These are phyloP conservation scores for Suillus clintonianus DNA, from an alignment of 768 basidiomycete species.

Conservation along the genomic window DNA sequence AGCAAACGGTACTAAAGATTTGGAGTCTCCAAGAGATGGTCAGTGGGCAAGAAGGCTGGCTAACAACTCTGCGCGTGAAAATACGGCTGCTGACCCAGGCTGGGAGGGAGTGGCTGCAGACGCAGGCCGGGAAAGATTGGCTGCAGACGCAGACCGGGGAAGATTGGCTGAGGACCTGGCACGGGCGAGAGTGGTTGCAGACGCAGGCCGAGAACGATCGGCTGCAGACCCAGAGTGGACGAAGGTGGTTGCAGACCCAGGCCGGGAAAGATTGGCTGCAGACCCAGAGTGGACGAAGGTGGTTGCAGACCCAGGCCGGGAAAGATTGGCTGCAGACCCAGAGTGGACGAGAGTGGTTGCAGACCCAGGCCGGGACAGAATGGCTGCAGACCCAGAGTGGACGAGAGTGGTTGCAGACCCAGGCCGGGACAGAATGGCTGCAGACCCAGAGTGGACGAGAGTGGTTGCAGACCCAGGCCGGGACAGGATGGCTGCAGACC, in stretches of 20 bases:
- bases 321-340: too few species aligned
- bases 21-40: too few species aligned
- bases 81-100: too few species aligned
- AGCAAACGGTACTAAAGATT: too few species aligned
- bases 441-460: background rate
- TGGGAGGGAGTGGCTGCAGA: background rate
- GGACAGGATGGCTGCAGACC: background rate
- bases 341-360: too few species aligned
- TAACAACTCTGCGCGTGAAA: too few species aligned
- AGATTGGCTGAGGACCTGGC: background rate
- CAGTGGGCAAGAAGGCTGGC: too few species aligned
- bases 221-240: background rate
- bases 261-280: too few species aligned
- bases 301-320: too few species aligned
- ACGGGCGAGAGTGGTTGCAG: background rate
- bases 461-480: background rate
- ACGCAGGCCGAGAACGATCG: background rate
- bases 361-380: background rate
- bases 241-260: background rate
- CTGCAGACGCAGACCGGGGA: background rate
- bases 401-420: background rate
- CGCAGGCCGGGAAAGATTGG: background rate
- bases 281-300: too few species aligned
- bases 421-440: background rate
- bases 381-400: background rate